Base-by-base conservation (phyloP, 1,284 basidiomycete species). In the Meira nashicola region DNA sequence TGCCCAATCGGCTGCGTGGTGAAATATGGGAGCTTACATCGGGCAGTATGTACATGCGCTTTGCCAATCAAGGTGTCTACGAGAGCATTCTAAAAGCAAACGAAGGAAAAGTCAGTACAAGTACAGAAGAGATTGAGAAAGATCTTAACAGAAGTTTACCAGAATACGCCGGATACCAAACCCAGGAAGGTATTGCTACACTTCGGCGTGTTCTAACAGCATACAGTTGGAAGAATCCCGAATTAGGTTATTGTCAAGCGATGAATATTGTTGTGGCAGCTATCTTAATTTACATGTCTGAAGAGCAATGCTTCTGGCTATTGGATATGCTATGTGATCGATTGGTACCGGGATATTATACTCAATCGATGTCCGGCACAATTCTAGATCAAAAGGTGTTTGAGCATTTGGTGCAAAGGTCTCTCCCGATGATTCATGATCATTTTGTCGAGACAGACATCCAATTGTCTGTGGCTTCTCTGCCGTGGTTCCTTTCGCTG, bases 61-160 rank as follows among this genome's bases (percentile, higher is more conserved):
- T 90, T 71, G 83, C 86, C 48, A 88, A 95, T 66, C 90, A 89
- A 1, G 89, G 92, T 17, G 83, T 86, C 66, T 99, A 96, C 78
- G 83, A 86, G n/a, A 82, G 83, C 4, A 83, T 97, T 28, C 80
- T 96, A 8, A 84, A 86, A 54, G 86, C 90, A 55, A 88, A 94
- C 78, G 83, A 84, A 58, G 92, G 90, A 11, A 84, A 87, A 60
- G 86, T 85, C 21, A 92, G 85, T 55, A 89, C 89, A 8, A 92
- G 90, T 70, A 95, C 94, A 0, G 95, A 99, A 78, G 95, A 99
- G 78, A 99, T 99, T 53, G 95, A 98, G 80, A 99, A 99, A 80
- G 95, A 99, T 78, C 80, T 99, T 41, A 94, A 96, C 80, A 85
- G 95, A 19, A 72, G 69, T 46, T 59, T 79, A 17, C 78, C 78